Base-by-base conservation (phyloP, 345 rosid species). In the Syzygium jambos region DNA sequence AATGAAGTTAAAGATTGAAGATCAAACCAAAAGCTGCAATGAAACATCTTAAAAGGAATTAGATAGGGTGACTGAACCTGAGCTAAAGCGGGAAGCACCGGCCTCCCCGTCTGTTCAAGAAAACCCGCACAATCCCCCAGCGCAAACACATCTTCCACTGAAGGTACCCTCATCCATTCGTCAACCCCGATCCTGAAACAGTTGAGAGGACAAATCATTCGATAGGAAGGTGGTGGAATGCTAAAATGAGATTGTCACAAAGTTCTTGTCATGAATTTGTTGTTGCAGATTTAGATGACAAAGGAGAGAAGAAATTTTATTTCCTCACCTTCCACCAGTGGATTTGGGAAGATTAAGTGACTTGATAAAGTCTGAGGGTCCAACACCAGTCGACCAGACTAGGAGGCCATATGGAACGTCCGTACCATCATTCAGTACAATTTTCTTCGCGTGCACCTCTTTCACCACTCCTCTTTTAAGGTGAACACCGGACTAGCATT, bases 331-430 rank as follows among this genome's bases (percentile, higher is more conserved):
- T 91, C 96, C 98, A 88, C 95, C 96, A 29, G 93, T 90, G 77
- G 96, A 90, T 88, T 92, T 93, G 83, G 95, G 94, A 77, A 94
- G 91, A 88, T 91, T 57, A 17, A 95, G 85, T 83, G 96, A 90
- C 86, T 93, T 94, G 19, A 94, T 92, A 84, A 95, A 95, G 88
- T 93, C 84, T 29, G 95, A 95, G 23, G 97, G 95, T 85, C 99
- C 99, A 86, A 97, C 98, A 53, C 99, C 99, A 4, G 98, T 96
- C 38, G 99, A 97, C 99, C 98, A 97, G 27, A 97, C 98, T 86
- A 97, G 87, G 52, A 96, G 96, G 56, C 99, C 99, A 7, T 95
- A 95, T 15, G 99, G 96, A 88, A 96, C 97, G 23, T 90, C 90
- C 21, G 93, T 93, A 7, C 96, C 96, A 55, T 94, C 95, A 87